A percentile compares a stretch with the other conserved stretches of the same genome.
phyloP scores from a whole-genome alignment of 225 moss, liverwort and hornwort species.

The Physcomitrellopsis africana region DNA sequence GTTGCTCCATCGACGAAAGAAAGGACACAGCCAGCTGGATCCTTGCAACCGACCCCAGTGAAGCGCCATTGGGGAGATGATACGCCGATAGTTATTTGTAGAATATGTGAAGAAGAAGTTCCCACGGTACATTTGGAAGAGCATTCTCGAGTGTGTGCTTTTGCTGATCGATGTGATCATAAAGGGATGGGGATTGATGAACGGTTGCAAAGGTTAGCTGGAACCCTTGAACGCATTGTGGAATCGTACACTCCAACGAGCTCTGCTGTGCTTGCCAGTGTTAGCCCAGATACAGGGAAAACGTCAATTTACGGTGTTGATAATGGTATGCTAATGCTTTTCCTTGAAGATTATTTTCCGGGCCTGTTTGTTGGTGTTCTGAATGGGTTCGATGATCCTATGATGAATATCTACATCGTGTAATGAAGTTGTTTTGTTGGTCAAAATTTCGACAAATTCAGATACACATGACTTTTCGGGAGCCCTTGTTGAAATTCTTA shows the following conservation, averaged over 20 bases:
- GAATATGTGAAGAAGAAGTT: constrained; percentile 99
- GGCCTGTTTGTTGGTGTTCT: neutral
- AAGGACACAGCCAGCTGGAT: constrained; percentile 31
- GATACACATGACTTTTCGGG: no score
- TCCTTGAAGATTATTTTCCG: neutral
- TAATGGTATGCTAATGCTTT: constrained; percentile 41
- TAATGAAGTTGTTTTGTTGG: no score
- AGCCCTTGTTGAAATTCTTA: no score
- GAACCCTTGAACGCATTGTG: constrained; percentile 83
- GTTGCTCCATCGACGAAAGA: neutral
- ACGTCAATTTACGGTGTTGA: constrained; percentile 53
- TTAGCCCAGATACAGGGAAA: constrained; percentile 75
- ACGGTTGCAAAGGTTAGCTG: constrained; percentile 79
- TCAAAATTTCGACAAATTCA: no score
- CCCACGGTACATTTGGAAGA: constrained; percentile 87
- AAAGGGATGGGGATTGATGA: constrained; percentile 88
- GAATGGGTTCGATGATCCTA: no score
- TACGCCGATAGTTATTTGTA: constrained; percentile 84
- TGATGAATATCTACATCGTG: no score
- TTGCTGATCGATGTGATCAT: constrained; percentile 91
- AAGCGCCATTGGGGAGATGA: constrained; percentile 54
- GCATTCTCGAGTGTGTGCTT: constrained; percentile 97
- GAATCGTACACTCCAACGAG: constrained; percentile 76
- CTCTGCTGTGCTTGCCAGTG: constrained; percentile 50
- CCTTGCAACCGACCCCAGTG: constrained; percentile 39